These are phyloP conservation scores for Fusarium buxicola DNA, from an alignment of 2,329 filamentous ascomycete species.

Conservation along the genomic window DNA sequence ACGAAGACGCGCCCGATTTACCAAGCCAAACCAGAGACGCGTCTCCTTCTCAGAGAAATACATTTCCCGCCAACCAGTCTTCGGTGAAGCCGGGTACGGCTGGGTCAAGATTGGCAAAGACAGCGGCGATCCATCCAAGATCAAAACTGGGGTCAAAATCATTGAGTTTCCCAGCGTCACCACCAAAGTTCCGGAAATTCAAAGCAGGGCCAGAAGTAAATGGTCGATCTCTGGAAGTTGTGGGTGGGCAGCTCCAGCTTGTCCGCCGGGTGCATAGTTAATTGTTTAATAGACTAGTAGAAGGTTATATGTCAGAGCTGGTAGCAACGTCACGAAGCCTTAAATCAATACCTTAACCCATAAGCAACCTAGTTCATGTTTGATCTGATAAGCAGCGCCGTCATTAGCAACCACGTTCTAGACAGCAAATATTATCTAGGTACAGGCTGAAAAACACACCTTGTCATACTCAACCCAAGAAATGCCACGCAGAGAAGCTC, in stretches of 20 bases:
- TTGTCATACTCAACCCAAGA: background rate
- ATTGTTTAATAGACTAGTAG: no score
- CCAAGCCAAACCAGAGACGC: background rate
- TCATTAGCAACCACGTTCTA: no score
- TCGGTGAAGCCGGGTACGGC: background rate
- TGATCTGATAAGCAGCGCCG: no score
- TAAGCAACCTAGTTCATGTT: no score
- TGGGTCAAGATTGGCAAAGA: background rate
- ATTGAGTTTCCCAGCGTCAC: background rate
- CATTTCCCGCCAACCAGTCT: background rate
- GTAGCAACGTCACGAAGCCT: no score
- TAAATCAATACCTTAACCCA: no score
- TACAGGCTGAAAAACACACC: no score
- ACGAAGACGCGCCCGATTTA: background rate
- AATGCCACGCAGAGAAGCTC: slow-evolving; percentile 15
- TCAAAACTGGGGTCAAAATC: background rate
- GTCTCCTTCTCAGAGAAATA: background rate
- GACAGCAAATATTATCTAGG: no score
- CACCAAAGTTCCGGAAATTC: background rate
- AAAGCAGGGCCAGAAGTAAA: background rate
- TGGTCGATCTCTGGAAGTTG: background rate
- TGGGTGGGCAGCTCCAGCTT: no score
- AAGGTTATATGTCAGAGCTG: no score
- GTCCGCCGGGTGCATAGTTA: no score
- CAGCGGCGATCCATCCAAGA: background rate